Evolutionary conservation across 148 eudicot genomes (phyloP).

Genomic region (Amaranthus cruentus): DNA sequence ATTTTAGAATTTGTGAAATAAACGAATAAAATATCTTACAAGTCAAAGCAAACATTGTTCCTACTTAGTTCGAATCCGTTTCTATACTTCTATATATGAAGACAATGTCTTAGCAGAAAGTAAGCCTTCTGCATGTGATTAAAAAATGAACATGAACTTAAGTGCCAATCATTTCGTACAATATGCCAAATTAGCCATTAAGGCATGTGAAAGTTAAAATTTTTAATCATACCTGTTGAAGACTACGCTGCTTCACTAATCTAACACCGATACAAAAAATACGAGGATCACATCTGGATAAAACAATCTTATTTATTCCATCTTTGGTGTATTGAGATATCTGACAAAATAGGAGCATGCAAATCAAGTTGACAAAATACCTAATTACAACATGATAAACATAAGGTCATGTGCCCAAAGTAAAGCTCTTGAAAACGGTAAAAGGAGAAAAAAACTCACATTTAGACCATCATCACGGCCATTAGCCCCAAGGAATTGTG

Average conservation of each 20-base stretch:
- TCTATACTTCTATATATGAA: too few species aligned
- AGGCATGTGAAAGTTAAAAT: too few species aligned
- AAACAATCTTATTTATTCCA: conserved; percentile 62
- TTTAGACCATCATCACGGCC: conserved; percentile 79
- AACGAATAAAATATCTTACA: too few species aligned
- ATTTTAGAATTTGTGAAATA: too few species aligned
- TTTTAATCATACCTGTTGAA: conserved; percentile 45
- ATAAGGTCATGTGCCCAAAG: background rate
- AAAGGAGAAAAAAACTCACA: conserved; percentile 36
- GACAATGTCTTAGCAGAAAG: too few species aligned
- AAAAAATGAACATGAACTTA: too few species aligned
- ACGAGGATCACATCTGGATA: conserved; percentile 68
- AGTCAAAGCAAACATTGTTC: too few species aligned
- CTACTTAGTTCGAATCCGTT: too few species aligned
- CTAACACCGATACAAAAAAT: conserved; percentile 66
- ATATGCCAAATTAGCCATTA: background rate
- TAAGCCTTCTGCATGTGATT: too few species aligned
- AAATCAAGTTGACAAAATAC: conserved; percentile 14
- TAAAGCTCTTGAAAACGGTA: background rate
- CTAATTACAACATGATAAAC: background rate
- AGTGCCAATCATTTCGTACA: background rate
- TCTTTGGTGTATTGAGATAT: conserved; percentile 54
- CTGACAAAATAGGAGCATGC: conserved; percentile 39
- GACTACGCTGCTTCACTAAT: conserved; percentile 50
- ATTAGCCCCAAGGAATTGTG: conserved; percentile 62